Evolutionary conservation across 2,329 filamentous ascomycete species (phyloP).

Genomic region (Venturiaceae sp.): DNA sequence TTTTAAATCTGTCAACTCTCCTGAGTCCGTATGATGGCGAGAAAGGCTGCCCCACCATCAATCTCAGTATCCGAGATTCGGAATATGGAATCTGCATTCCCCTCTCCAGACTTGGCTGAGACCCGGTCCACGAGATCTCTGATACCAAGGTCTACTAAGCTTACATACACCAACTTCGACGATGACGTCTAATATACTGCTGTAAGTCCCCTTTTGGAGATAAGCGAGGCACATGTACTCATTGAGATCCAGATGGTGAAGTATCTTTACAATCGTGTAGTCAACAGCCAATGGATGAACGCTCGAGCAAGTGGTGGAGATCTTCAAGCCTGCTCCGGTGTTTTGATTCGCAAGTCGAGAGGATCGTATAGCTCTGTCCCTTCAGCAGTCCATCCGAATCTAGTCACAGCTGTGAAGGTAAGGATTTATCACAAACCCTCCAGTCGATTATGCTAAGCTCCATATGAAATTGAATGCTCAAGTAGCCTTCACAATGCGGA

Average conservation of each 20-base stretch:
- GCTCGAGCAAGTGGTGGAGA: background rate
- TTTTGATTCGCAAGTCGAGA: background rate
- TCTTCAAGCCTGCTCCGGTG: slow-evolving; percentile 6
- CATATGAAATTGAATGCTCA: slow-evolving; percentile 35
- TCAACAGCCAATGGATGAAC: slow-evolving; percentile 16
- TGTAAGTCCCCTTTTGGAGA: slow-evolving; percentile 10
- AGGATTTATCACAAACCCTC: no score
- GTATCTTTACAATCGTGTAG: slow-evolving; percentile 11
- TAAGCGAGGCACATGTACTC: background rate
- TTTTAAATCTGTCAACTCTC: no score
- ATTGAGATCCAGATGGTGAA: background rate
- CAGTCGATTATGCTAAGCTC: no score
- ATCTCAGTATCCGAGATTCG: background rate
- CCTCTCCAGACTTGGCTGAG: background rate
- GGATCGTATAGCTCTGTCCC: slow-evolving; percentile 34
- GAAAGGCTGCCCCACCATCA: background rate
- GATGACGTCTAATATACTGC: slow-evolving; percentile 17
- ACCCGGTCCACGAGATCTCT: background rate
- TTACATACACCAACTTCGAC: slow-evolving; percentile 16
- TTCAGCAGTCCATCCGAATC: slow-evolving; percentile 23
- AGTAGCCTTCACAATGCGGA: slow-evolving; percentile 40
- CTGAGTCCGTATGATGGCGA: no score
- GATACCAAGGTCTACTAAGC: slow-evolving; percentile 4
- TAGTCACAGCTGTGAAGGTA: slow-evolving; percentile 34
- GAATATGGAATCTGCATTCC: background rate